These are phyloP conservation scores for Hypoxylon sp. DNA, from an alignment of 2,329 filamentous ascomycete species.

Conservation along the genomic window DNA sequence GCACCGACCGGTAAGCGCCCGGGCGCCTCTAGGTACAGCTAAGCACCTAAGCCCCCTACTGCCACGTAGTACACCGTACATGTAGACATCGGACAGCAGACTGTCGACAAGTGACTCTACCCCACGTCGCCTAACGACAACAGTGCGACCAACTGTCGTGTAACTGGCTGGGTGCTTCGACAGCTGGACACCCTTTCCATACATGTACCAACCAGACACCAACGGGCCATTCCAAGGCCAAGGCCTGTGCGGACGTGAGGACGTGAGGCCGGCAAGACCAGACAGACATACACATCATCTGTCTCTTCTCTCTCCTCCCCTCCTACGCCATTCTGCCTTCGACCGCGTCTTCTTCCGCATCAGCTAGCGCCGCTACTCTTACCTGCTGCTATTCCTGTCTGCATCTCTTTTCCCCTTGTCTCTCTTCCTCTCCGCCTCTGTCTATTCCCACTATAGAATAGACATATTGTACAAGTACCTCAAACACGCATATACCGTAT, in stretches of 20 bases:
- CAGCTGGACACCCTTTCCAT: constrained; percentile 36
- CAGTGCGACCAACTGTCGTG: constrained; percentile 37
- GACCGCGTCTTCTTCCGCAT: not conserved
- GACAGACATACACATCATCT: constrained; percentile 36
- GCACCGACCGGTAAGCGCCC: too few species aligned
- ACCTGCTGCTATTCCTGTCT: constrained; percentile 8
- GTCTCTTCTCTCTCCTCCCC: constrained; percentile 11
- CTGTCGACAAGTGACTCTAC: constrained; percentile 22
- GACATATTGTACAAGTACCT: not conserved
- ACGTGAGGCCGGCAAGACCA: constrained; percentile 21
- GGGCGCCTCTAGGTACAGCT: too few species aligned
- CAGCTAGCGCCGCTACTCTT: not conserved
- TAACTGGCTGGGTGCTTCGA: constrained; percentile 27
- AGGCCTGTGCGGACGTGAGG: not conserved
- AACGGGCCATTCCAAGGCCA: constrained; percentile 12
- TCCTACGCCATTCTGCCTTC: constrained; percentile 4
- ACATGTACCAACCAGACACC: too few species aligned
- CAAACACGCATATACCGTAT: not conserved
- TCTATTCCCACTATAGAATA: constrained; percentile 6
- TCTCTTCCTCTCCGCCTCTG: constrained; percentile 1
- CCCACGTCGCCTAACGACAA: constrained; percentile 36
- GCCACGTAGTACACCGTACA: constrained; percentile 19
- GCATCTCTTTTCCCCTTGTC: constrained; percentile 3
- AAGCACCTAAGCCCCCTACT: not conserved
- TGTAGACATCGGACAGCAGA: constrained; percentile 2